Percentiles rank a stretch among this genome's conserved stretches.
phyloP scores from a whole-genome alignment of 768 basidiomycete genomes.

The Boletus insuetus region DNA sequence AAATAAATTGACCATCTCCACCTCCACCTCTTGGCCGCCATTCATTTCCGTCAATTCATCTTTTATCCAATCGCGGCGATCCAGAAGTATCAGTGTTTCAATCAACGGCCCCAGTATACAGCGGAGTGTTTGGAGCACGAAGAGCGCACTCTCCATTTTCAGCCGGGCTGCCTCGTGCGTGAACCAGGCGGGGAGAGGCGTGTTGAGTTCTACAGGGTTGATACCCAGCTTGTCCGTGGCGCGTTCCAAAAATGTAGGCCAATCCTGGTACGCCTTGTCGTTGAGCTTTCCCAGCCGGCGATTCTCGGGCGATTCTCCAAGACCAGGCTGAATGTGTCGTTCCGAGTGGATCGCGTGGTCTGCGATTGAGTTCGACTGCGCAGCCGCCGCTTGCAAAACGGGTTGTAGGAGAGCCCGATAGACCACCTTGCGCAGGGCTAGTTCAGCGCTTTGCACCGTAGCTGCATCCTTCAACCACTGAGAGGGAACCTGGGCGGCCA shows the following conservation, averaged over 20 bases:
- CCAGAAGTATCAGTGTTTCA: conserved; percentile 62
- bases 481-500: conserved; percentile 68
- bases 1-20: conserved; percentile 62
- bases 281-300: conserved; percentile 52
- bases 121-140: conserved; percentile 61
- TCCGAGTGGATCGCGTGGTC: background rate
- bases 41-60: conserved; percentile 34
- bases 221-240: conserved; percentile 29
- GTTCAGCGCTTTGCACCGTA: conserved; percentile 35
- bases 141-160: conserved; percentile 43
- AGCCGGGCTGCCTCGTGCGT: conserved; percentile 19
- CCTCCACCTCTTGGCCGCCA: conserved; percentile 29
- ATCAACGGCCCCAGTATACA: conserved; percentile 68
- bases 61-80: conserved; percentile 57
- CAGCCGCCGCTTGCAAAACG: conserved; percentile 14
- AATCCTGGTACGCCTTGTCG: conserved; percentile 47
- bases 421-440: conserved; percentile 64
- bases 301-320: conserved; percentile 41
- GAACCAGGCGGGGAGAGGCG: conserved; percentile 21
- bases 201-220: conserved; percentile 8
- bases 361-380: background rate
- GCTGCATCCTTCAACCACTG: conserved; percentile 50
- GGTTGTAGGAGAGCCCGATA: conserved; percentile 65
- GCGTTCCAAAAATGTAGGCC: conserved; percentile 46
- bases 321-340: conserved; percentile 21